These are phyloP conservation scores for Ustilago trichophora DNA, from an alignment of 1,284 basidiomycete genomes.

Conservation along the genomic window DNA sequence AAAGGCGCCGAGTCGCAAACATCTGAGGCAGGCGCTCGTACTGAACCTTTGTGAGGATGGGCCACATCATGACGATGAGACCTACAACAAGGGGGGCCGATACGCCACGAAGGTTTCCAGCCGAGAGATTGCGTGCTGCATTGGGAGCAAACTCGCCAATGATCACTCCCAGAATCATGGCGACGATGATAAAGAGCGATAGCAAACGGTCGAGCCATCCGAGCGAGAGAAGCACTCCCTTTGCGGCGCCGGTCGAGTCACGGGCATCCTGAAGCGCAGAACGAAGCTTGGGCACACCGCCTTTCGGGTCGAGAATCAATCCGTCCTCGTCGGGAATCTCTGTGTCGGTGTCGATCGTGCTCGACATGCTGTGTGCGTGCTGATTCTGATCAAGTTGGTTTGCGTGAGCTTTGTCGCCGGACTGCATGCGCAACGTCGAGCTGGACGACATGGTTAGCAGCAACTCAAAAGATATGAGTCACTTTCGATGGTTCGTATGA, in stretches of 20 bases:
- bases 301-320: constrained; percentile 37
- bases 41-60: constrained; percentile 76
- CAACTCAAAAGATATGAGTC: too few relatives aligned
- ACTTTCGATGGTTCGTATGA: too few relatives aligned
- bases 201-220: constrained; percentile 75
- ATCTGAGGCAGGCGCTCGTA: constrained; percentile 77
- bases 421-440: constrained; percentile 9
- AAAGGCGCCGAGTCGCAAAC: constrained; percentile 72
- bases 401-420: not conserved
- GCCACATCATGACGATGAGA: constrained; percentile 89
- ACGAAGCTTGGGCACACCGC: constrained; percentile 42
- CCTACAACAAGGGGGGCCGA: constrained; percentile 60
- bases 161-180: constrained; percentile 82
- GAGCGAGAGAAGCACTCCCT: constrained; percentile 60
- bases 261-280: constrained; percentile 49
- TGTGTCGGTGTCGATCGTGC: not conserved
- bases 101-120: constrained; percentile 65
- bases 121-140: constrained; percentile 49
- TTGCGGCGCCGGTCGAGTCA: constrained; percentile 37
- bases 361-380: constrained; percentile 1
- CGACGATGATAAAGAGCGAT: constrained; percentile 76
- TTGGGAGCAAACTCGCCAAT: constrained; percentile 71
- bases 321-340: constrained; percentile 33
- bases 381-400: not conserved
- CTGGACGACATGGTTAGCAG: constrained; percentile 18